Percentiles rank a stretch among this genome's conserved stretches.
Conservation (phyloP, 225 moss, liverwort and hornwort species). For the Ulota crispa region DNA sequence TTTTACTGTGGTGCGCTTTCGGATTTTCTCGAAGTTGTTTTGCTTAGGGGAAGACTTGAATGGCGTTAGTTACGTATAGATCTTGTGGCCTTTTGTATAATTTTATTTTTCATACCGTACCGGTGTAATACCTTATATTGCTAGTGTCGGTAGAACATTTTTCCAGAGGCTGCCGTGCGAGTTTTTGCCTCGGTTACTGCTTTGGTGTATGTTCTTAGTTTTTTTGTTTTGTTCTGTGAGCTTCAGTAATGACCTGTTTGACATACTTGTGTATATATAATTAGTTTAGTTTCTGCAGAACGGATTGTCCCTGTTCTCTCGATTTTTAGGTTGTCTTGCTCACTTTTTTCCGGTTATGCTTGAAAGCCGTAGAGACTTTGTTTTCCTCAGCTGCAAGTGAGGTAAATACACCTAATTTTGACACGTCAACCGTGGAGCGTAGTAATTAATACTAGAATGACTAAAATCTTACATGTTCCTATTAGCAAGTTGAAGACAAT, state of each 20-base stretch:
- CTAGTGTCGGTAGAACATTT: neutral
- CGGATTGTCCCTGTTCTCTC: neutral
- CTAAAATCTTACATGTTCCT: no score
- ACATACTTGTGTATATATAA: neutral
- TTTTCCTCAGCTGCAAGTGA: neutral
- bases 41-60: neutral
- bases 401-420: neutral
- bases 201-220: neutral
- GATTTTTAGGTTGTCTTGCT: neutral
- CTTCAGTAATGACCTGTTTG: neutral
- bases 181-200: neutral
- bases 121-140: neutral
- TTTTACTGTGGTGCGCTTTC: neutral
- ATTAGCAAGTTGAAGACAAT: neutral
- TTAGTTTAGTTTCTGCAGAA: neutral
- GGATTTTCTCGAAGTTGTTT: neutral
- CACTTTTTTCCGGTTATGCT: neutral
- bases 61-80: neutral
- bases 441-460: neutral
- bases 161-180: neutral
- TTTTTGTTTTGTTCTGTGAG: neutral
- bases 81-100: neutral
- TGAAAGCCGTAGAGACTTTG: neutral
- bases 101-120: neutral
- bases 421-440: neutral